Base-by-base conservation (phyloP, 805 yeast species). In the Schwanniomyces yamadae region DNA sequence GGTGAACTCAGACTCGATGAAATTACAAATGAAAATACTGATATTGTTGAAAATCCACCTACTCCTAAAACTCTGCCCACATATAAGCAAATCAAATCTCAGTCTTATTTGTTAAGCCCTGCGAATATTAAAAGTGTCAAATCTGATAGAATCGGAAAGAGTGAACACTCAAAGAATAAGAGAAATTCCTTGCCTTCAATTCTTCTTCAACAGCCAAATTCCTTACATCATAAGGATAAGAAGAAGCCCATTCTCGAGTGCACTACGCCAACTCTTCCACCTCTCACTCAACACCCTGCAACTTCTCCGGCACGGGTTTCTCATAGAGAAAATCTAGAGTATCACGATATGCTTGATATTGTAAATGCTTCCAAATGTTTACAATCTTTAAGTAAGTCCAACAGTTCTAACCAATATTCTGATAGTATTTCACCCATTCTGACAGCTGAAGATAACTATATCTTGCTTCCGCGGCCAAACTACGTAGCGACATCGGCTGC, bases 1-100 rank as follows among this genome's bases (percentile, higher is more conserved):
- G 89, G 90, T 3, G 75, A 78, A 61, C 66, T 83, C 35, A 62
- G 69, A 39, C 57, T 74, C 55, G 67, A 62, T 45, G 66, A 55
- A 17, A 30, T 52, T 7, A 34, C 40, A 8, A 37, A 33, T 22
- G 25, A 31, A 5, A 13, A 13, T 19, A 4, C 16, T 4, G 15
- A 28, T 28, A n/a, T 18, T 21, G 13, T 40, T 11, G 31, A 41
- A 13, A 40, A 37, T 15, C 39, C 28, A 13, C 60, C 54, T 5
- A 45, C 56, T 46, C 39, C 50, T 23, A 68, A 59, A 28, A 49
- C 63, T 9, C 55, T 63, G 13, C 57, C 54, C 37, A 69, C 69
- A 6, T 61, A 66, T 21, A 53, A 55, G 39, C 63, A 68, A 39
- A 45, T 63, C 9, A 65, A 61, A 42, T 51, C 56, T 20, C n/a